A percentile compares a stretch with the other conserved stretches of the same genome.
These are phyloP conservation scores for Lagenidium giganteum DNA, from an alignment of 352 stramenopile species.

Conservation along the genomic window DNA sequence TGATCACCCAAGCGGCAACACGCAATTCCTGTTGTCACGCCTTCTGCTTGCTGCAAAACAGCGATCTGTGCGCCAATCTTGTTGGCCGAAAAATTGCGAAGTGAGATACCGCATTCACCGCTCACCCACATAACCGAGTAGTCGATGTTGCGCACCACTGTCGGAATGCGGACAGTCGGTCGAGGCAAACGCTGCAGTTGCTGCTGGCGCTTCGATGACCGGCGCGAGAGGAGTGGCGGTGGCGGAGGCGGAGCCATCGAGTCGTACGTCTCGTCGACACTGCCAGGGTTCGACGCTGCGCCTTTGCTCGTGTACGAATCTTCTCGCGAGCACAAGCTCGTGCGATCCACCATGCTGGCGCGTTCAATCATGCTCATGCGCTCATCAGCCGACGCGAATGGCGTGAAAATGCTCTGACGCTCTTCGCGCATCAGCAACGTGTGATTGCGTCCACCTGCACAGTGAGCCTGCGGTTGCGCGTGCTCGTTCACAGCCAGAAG, in stretches of 20 bases:
- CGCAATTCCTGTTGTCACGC: conserved; percentile 53
- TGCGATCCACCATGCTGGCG: too few species aligned
- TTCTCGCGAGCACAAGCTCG: too few species aligned
- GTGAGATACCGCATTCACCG: conserved; percentile 64
- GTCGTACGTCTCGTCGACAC: too few species aligned
- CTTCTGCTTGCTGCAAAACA: conserved; percentile 53
- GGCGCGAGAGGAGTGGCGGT: too few species aligned
- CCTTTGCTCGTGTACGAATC: too few species aligned
- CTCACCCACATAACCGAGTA: conserved; percentile 67
- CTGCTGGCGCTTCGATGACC: background rate
- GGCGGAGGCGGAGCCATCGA: too few species aligned
- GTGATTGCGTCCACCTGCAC: conserved; percentile 12
- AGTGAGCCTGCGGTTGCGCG: conserved; percentile 28
- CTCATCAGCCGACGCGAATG: too few species aligned
- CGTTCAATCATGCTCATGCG: too few species aligned
- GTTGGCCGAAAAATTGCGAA: conserved; percentile 61
- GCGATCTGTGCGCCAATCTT: conserved; percentile 63
- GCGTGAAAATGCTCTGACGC: conserved; percentile 1
- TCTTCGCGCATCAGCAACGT: conserved; percentile 1
- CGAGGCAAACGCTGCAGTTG: conserved; percentile 3
- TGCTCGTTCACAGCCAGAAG: too few species aligned
- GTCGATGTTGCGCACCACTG: too few species aligned
- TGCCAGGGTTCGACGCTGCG: too few species aligned
- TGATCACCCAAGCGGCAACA: conserved; percentile 57
- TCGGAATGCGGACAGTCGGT: conserved; percentile 10